Conservation (phyloP, 208 protist genomes). For the Balamuthia mandrillaris region DNA sequence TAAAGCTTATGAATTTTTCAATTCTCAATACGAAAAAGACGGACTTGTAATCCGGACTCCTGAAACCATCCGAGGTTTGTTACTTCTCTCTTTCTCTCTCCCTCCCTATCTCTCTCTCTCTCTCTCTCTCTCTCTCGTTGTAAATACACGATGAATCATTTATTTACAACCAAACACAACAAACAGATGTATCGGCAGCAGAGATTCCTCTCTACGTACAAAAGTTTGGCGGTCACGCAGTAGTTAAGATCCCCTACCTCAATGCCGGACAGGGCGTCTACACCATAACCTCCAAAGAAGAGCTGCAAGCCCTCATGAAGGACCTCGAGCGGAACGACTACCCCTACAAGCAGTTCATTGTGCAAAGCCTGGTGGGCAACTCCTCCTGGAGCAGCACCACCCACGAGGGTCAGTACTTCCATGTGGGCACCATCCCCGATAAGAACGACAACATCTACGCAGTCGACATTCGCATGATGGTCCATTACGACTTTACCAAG, state of each 20-base stretch:
- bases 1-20: slow-evolving; percentile 73
- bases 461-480: slow-evolving; percentile 71
- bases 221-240: slow-evolving; percentile 62
- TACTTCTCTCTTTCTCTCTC: too few relatives aligned
- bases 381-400: slow-evolving; percentile 46
- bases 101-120: too few relatives aligned
- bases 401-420: slow-evolving; percentile 51
- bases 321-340: slow-evolving; percentile 9
- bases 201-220: slow-evolving; percentile 63
- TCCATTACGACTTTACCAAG: slow-evolving; percentile 34
- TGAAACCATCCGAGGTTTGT: too few relatives aligned
- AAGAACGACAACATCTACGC: slow-evolving; percentile 60
- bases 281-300: slow-evolving; percentile 65
- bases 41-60: too few relatives aligned
- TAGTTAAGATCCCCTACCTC: slow-evolving; percentile 64
- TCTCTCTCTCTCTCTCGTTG: too few relatives aligned
- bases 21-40: slow-evolving; percentile 56
- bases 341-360: slow-evolving; percentile 73
- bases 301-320: slow-evolving; percentile 70
- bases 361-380: slow-evolving; percentile 73
- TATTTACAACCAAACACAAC: too few relatives aligned
- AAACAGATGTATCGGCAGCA: slow-evolving; percentile 50
- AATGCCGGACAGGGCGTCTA: slow-evolving; percentile 58
- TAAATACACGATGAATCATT: too few relatives aligned
- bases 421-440: slow-evolving; percentile 62